These are phyloP conservation scores for Rhododendron henanense DNA, from an alignment of 148 eudicot species.

Conservation along the genomic window DNA sequence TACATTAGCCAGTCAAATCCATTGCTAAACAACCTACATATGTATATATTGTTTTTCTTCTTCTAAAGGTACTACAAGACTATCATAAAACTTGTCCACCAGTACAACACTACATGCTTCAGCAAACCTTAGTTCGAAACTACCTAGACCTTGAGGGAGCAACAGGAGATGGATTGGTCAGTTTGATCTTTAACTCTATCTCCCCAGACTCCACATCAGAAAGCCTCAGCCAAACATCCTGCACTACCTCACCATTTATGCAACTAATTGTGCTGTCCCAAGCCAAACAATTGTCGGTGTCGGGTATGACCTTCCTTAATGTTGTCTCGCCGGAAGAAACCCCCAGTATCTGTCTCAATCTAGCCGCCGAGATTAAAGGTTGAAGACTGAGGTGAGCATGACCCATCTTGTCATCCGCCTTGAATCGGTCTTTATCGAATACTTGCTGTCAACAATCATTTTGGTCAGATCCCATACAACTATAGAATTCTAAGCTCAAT, in stretches of 20 bases:
- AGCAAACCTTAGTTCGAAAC: neutral
- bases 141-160: constrained; percentile 7
- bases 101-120: neutral
- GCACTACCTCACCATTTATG: constrained; percentile 51
- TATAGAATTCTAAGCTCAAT: neutral
- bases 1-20: neutral
- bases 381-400: constrained; percentile 54
- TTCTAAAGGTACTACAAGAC: neutral
- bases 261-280: constrained; percentile 56
- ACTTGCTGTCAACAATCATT: constrained; percentile 46
- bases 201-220: constrained; percentile 67
- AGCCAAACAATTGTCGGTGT: constrained; percentile 52
- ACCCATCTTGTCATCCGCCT: constrained; percentile 84
- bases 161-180: constrained; percentile 25
- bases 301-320: constrained; percentile 57
- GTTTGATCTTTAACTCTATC: constrained; percentile 49
- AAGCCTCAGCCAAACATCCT: constrained; percentile 65
- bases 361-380: constrained; percentile 57
- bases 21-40: neutral
- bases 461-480: constrained; percentile 2
- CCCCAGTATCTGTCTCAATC: constrained; percentile 53
- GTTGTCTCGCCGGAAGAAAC: constrained; percentile 44
- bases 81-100: neutral
- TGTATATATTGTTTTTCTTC: neutral
- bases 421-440: constrained; percentile 66